A percentile compares a stretch with the other conserved stretches of the same genome.
Evolutionary conservation across 139 green algal genomes (phyloP).

Genomic region (Trebouxia sp.): DNA sequence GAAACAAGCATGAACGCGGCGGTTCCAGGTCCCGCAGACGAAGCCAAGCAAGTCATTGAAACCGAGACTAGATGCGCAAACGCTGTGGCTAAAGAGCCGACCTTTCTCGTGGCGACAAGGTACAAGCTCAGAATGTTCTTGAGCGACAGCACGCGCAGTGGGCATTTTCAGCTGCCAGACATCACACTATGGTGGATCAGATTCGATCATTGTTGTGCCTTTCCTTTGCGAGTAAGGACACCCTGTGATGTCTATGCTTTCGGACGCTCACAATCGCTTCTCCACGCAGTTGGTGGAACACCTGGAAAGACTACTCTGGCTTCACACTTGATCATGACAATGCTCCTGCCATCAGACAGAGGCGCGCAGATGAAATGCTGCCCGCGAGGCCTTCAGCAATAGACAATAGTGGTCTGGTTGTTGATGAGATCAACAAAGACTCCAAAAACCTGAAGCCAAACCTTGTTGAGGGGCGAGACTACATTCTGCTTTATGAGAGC

Average conservation of each 20-base stretch:
- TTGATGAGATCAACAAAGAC: neutral
- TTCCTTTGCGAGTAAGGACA: neutral
- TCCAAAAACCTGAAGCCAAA: neutral
- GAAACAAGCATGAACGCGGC: neutral
- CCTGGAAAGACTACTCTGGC: neutral
- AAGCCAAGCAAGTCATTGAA: neutral
- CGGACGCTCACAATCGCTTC: neutral
- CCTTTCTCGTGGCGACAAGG: conserved; percentile 16
- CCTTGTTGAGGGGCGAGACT: neutral
- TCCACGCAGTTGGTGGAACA: neutral
- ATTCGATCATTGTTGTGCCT: neutral
- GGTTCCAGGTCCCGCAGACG: neutral
- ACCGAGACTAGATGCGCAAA: conserved; percentile 8
- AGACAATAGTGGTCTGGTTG: neutral
- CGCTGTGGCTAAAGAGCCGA: neutral
- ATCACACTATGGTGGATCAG: too few species aligned
- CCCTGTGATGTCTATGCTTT: too few species aligned
- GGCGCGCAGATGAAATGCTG: neutral
- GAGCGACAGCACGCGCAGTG: too few species aligned
- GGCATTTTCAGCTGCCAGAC: too few species aligned
- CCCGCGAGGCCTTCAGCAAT: neutral
- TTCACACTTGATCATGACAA: neutral
- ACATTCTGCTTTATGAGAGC: neutral
- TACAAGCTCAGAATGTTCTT: too few species aligned
- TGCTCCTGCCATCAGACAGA: neutral